A percentile compares a stretch with the other conserved stretches of the same genome.
Evolutionary conservation across 768 basidiomycete genomes (phyloP).

Genomic region (Russula emetica): DNA sequence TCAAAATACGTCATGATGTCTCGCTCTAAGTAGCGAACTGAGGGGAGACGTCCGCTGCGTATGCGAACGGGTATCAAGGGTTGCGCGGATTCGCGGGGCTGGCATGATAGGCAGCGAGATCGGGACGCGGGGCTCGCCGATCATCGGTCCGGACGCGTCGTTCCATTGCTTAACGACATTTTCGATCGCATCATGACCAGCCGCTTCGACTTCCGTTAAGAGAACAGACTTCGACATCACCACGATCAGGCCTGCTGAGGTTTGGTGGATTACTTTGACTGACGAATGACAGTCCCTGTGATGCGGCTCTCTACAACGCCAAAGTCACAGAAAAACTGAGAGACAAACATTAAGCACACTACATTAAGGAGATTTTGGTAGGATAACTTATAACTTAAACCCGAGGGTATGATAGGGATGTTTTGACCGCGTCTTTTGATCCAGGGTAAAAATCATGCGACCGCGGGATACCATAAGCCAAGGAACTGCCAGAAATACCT

Average conservation of each 20-base stretch:
- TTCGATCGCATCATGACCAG: neutral
- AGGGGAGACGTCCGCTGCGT: neutral
- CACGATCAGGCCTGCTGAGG: neutral
- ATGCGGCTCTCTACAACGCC: neutral
- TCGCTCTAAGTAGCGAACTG: constrained; percentile 3
- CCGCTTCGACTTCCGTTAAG: constrained; percentile 2
- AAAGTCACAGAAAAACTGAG: too few relatives aligned
- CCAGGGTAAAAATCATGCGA: neutral
- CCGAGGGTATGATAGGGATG: neutral
- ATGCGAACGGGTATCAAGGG: neutral
- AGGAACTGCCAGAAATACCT: neutral
- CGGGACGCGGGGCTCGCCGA: constrained; percentile 14
- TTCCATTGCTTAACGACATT: constrained; percentile 4
- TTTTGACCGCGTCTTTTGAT: constrained; percentile 3
- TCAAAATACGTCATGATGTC: neutral
- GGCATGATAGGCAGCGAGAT: neutral
- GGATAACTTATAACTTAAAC: neutral
- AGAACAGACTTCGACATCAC: constrained; percentile 1
- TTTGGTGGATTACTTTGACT: neutral
- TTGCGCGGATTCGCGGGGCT: too few relatives aligned
- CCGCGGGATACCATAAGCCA: neutral
- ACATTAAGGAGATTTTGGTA: neutral
- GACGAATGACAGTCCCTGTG: neutral
- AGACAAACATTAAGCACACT: neutral
- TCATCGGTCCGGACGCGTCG: constrained; percentile 5